Percentiles rank a stretch among this genome's conserved stretches.
Conservation (phyloP, 2,329 filamentous ascomycete species). For the Septoria linicola region DNA sequence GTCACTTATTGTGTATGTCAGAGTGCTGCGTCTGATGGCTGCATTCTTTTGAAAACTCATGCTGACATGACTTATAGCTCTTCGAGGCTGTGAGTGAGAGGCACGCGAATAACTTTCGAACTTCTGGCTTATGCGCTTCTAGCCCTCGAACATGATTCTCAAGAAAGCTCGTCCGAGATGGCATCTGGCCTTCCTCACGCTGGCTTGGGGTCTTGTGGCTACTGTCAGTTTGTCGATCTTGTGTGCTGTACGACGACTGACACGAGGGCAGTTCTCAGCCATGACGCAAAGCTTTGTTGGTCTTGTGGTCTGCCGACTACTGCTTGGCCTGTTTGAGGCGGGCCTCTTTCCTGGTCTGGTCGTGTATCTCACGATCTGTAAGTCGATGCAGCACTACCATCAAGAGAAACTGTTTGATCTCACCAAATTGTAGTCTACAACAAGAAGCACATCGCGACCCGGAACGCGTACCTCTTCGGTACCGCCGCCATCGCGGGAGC, state of each 20-base stretch:
- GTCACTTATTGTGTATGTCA: conserved; percentile 24
- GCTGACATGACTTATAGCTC: too few relatives aligned
- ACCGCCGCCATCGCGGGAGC: conserved; percentile 69
- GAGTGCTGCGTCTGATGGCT: too few relatives aligned
- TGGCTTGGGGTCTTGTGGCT: conserved; percentile 18
- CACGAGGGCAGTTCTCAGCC: conserved; percentile 2
- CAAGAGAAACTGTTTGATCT: too few relatives aligned
- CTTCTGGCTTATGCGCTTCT: too few relatives aligned
- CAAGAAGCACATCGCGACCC: conserved; percentile 66
- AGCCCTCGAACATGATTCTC: conserved; percentile 21
- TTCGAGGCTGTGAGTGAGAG: too few relatives aligned
- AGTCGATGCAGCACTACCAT: too few relatives aligned
- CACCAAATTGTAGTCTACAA: too few relatives aligned
- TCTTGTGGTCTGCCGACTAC: conserved; percentile 14
- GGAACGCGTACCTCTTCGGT: conserved; percentile 71
- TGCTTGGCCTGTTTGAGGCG: conserved; percentile 21
- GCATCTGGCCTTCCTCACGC: conserved; percentile 9
- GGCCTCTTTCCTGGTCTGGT: conserved; percentile 21
- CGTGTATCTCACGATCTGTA: conserved; percentile 67
- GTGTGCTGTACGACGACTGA: too few relatives aligned
- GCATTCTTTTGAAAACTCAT: too few relatives aligned
- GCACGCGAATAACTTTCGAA: too few relatives aligned
- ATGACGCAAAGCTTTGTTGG: conserved; percentile 12
- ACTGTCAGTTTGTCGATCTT: too few relatives aligned
- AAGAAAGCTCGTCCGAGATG: conserved; percentile 17